Evolutionary conservation across 1,284 basidiomycete species (phyloP), one percentile per base, ranked within the genome.

Genomic region (Mycosarcoma maydis): DNA sequence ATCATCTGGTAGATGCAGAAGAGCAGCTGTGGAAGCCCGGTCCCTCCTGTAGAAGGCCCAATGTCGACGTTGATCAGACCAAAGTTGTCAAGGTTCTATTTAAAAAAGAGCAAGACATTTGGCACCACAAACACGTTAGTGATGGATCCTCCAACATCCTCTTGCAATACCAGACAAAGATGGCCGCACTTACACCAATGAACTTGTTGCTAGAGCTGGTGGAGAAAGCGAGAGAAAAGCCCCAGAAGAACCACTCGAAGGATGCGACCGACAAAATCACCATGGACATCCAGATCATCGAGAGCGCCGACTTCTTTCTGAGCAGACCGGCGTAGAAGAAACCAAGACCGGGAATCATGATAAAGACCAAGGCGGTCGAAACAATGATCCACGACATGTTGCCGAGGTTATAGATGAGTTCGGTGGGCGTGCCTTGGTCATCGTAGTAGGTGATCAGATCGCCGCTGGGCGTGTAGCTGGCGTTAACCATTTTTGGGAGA

Each of bases 1-100:
- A 92, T 91, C 67, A 88, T 86, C 83, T 94, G 91, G 85, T 91
- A 98, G 69, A 95, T 86, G 62, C 89, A 90, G 85, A 93, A 98
- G 1, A 92, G 86, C 52, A 97, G 84, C 0, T 90, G 86, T 0
- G 94, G 94, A 42, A 97, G 24, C 5, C 39, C 48, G 13, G 44
- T 41, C 7, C 67, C 68, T n/a, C 75, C 77, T 7, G 70, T 51
- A 11, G 91, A 93, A 0, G 90, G 90, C 56, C 88, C 83, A 13
- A 87, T 89, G 40, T 92, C 87, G 27, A 96, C 92, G 61, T 86
- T 86, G 72, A 88, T 92, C 71, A 98, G 86, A 32, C 87, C 91
- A 76, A 97, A 96, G 83, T 95, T 88, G 72, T 86, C 70, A 14
- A 87, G 78, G 75, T 86, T 68, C 43, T 86, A 85, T 66, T n/a